These are phyloP conservation scores for Backusella psychrophila DNA, from an alignment of 192 early-diverging fungal genomes.

Conservation along the genomic window DNA sequence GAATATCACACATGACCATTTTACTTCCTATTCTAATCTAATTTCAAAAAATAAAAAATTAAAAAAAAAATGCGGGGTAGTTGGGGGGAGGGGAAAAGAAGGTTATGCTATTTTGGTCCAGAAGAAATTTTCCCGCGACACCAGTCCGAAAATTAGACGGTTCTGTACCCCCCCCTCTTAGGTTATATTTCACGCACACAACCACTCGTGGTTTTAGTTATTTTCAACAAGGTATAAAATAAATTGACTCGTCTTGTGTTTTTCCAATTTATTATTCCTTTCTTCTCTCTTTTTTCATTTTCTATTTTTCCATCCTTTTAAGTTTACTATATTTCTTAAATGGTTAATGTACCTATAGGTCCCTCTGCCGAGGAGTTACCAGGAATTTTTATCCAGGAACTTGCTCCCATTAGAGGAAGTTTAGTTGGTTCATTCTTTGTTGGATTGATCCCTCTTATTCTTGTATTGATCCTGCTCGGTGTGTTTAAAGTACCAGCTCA, in stretches of 20 bases:
- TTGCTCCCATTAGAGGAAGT: constrained; percentile 33
- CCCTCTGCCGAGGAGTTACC: constrained; percentile 1
- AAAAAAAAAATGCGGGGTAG: neutral
- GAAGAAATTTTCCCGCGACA: neutral
- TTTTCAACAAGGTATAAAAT: neutral
- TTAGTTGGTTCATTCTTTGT: constrained; percentile 41
- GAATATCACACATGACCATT: neutral
- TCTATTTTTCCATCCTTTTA: neutral
- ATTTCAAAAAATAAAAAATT: neutral
- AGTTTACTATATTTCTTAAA: neutral
- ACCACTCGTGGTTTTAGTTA: too few relatives aligned
- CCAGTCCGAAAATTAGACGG: neutral
- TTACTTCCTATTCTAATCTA: neutral
- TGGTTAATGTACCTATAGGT: constrained; percentile 21
- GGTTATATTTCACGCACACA: neutral
- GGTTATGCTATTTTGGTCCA: neutral
- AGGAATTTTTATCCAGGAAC: constrained; percentile 31
- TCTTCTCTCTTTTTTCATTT: neutral
- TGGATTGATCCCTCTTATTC: constrained; percentile 32
- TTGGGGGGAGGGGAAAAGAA: neutral
- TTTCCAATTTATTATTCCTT: neutral
- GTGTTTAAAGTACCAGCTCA: constrained; percentile 29
- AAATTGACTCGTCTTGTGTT: neutral
- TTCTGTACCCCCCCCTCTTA: neutral
- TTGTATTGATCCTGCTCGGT: constrained; percentile 34